Evolutionary conservation across 208 protist species (phyloP), one percentile per base, ranked within the genome.

Genomic region (Wallacemonas sp.): DNA sequence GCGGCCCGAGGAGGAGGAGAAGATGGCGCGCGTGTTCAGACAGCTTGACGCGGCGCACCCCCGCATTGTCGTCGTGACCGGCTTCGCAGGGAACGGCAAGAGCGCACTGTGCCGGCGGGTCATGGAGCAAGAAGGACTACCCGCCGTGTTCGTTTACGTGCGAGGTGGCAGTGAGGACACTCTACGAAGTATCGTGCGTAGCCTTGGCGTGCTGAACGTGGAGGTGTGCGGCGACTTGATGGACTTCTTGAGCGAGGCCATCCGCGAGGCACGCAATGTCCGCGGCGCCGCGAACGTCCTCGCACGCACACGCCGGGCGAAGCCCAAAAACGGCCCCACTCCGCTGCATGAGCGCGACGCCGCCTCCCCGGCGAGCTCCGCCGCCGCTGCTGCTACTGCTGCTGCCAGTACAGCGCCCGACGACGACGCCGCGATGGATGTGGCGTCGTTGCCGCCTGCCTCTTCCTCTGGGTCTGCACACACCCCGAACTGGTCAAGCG

Each of bases 201-300:
- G 84, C 6, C 54, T 95, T 12, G 84, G 85, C 9, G 87, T 95
- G 2, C 74, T 77, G 30, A 93, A 91, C 66, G 64, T 92, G n/a
- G 85, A 92, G 26, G 82, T 89, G 1, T 95, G 90, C 45, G 86
- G 90, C 9, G 86, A 95, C 62, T 44, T 95, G 46, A 67, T 89
- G 27, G 83, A 87, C 46, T 94, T 94, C 53, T 73, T 80, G 3
- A 71, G 50, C 12, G 81, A 87, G 48, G 81, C 73, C 45, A 71
- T 80, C 58, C 71, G 58, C 50, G 52, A 62, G 17, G 62, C 77
- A 3, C 60, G 54, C 21, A 80, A 66, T 19, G 22, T 55, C 5
- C 50, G 32, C 29, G 21, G n/a, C 24, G 9, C 46, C 0, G n/a
- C 24, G n/a, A 57, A 57, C 22, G 50, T 57, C 30, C 30, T 57